phyloP scores from a whole-genome alignment of 2,329 filamentous ascomycete genomes.

The Aspergillus sclerotialis region DNA sequence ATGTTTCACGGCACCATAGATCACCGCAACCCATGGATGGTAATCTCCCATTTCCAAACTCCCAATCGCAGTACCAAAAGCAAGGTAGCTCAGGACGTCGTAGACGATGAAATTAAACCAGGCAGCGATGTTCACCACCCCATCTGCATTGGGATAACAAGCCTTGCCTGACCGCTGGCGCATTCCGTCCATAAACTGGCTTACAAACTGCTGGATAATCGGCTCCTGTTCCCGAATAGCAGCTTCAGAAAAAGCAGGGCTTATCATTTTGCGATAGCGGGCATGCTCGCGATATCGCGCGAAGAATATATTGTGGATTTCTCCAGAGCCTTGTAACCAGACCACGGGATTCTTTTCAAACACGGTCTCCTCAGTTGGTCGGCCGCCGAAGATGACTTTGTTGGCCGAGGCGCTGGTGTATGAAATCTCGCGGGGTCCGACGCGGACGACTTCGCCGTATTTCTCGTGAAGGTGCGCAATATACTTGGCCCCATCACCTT shows the following conservation, averaged over 20 bases:
- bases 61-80: constrained; percentile 15
- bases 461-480: no score
- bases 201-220: constrained; percentile 19
- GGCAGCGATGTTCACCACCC: constrained; percentile 10
- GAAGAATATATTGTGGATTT: no score
- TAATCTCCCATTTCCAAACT: constrained; percentile 10
- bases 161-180: constrained; percentile 1
- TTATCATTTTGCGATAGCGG: no score
- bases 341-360: no score
- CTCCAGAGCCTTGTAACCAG: no score
- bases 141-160: constrained; percentile 2
- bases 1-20: constrained; percentile 8
- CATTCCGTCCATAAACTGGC: constrained; percentile 12
- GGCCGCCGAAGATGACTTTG: no score
- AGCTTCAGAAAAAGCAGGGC: constrained; percentile 39
- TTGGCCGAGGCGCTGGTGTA: no score
- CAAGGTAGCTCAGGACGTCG: constrained; percentile 17
- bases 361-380: no score
- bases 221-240: constrained; percentile 33
- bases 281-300: no score
- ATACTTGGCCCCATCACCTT: no score
- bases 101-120: constrained; percentile 18
- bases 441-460: no score
- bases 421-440: no score
- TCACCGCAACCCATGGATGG: constrained; percentile 19